Evolutionary conservation across 306 rosid genomes (phyloP).

Genomic region (Bauhinia variegata): DNA sequence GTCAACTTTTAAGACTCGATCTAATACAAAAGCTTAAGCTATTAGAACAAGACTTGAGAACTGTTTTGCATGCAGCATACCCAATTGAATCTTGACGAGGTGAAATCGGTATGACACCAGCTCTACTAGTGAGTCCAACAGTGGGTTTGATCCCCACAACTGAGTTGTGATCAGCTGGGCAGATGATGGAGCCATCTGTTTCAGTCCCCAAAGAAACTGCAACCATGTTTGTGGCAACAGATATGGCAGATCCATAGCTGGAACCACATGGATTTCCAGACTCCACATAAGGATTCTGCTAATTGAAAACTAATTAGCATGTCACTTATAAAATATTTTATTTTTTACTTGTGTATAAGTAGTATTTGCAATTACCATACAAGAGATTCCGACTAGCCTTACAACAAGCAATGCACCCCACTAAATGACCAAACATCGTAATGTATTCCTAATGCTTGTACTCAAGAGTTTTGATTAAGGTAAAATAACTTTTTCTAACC

Average conservation of each 20-base stretch:
- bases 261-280: conserved; percentile 60
- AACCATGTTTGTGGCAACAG: conserved; percentile 70
- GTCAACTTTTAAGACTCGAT: too few species aligned
- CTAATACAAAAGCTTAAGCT: too few species aligned
- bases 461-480: too few species aligned
- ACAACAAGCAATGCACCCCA: too few species aligned
- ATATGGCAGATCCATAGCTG: conserved; percentile 65
- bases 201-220: conserved; percentile 70
- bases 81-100: conserved; percentile 70
- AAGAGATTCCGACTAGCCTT: too few species aligned
- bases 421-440: too few species aligned
- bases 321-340: too few species aligned
- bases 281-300: conserved; percentile 67
- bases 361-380: too few species aligned
- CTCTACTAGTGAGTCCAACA: conserved; percentile 72
- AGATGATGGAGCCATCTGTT: conserved; percentile 61
- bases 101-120: conserved; percentile 61
- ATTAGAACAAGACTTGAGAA: too few species aligned
- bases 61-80: conserved; percentile 10
- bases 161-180: conserved; percentile 65
- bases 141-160: conserved; percentile 79
- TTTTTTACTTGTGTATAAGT: too few species aligned
- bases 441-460: too few species aligned
- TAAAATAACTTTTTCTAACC: too few species aligned
- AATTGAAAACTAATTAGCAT: background rate